phyloP scores from a whole-genome alignment of 306 rosid species.

The Cicer judaicum region DNA sequence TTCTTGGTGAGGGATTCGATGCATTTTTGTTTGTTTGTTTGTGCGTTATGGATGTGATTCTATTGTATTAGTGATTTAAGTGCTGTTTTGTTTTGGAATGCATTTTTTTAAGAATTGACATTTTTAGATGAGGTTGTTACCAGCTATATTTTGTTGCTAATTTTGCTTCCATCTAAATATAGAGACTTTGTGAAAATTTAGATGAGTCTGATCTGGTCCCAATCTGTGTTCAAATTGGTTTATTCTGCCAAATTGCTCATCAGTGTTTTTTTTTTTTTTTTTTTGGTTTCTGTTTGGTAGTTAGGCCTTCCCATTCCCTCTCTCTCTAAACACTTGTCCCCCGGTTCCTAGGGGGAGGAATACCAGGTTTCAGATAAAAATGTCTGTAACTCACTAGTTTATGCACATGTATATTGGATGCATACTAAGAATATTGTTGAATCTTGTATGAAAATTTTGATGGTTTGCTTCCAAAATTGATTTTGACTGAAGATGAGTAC shows the following conservation, averaged over 20 bases:
- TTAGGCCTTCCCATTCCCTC: background rate
- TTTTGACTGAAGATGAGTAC: background rate
- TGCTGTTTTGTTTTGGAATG: slow-evolving; percentile 31
- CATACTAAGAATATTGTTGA: background rate
- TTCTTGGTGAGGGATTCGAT: slow-evolving; percentile 24
- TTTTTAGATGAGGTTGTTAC: slow-evolving; percentile 1
- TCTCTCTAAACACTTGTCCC: too few species aligned
- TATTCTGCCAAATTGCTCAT: background rate
- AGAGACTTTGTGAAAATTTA: background rate
- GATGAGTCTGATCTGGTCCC: slow-evolving; percentile 35
- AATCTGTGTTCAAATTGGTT: slow-evolving; percentile 15
- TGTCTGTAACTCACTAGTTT: background rate
- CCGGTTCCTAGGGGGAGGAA: too few species aligned
- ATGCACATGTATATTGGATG: slow-evolving; percentile 1
- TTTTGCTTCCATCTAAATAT: slow-evolving; percentile 32
- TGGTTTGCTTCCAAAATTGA: background rate
- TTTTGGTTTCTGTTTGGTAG: too few species aligned
- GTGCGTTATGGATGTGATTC: background rate
- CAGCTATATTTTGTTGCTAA: slow-evolving; percentile 30
- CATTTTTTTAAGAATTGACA: background rate
- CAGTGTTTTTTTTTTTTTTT: background rate
- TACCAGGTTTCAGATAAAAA: background rate
- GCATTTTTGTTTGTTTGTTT: slow-evolving; percentile 26
- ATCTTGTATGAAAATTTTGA: background rate
- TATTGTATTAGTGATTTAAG: background rate